Percentiles rank a stretch among this genome's conserved stretches.
Conservation (phyloP, 257 asterid species). For the Ilex aquifolium region DNA sequence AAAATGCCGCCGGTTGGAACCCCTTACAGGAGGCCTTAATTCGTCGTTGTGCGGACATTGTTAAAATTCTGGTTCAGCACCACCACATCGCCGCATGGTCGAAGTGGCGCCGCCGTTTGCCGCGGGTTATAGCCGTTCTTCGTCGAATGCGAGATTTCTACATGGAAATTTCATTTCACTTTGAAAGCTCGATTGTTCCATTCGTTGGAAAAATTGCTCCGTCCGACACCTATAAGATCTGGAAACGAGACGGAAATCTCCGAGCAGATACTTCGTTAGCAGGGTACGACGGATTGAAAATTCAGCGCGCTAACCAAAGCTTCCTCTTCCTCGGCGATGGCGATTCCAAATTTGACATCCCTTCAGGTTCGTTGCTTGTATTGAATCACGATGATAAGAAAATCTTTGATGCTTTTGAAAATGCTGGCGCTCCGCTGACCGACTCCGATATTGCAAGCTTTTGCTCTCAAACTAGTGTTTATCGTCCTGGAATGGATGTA, state of each 20-base stretch:
- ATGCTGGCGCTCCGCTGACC: constrained; percentile 60
- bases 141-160: constrained; percentile 92
- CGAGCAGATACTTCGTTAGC: constrained; percentile 92
- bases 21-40: constrained; percentile 86
- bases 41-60: constrained; percentile 69
- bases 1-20: constrained; percentile 91
- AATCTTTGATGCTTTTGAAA: constrained; percentile 81
- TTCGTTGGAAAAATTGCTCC: constrained; percentile 91
- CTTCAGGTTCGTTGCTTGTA: constrained; percentile 71
- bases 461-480: constrained; percentile 75
- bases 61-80: constrained; percentile 57
- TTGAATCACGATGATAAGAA: constrained; percentile 81
- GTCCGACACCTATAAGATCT: constrained; percentile 87
- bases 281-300: constrained; percentile 88
- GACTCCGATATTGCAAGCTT: constrained; percentile 62
- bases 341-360: constrained; percentile 24
- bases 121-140: constrained; percentile 72
- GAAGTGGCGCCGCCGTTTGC: constrained; percentile 94
- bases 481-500: constrained; percentile 96
- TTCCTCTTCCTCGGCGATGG: constrained; percentile 78
- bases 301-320: constrained; percentile 94
- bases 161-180: constrained; percentile 91
- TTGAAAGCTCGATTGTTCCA: constrained; percentile 93
- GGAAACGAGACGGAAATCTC: constrained; percentile 91
- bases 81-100: constrained; percentile 83